Base-by-base conservation (phyloP, 306 rosid genomes). In the Sicyos edulis region DNA sequence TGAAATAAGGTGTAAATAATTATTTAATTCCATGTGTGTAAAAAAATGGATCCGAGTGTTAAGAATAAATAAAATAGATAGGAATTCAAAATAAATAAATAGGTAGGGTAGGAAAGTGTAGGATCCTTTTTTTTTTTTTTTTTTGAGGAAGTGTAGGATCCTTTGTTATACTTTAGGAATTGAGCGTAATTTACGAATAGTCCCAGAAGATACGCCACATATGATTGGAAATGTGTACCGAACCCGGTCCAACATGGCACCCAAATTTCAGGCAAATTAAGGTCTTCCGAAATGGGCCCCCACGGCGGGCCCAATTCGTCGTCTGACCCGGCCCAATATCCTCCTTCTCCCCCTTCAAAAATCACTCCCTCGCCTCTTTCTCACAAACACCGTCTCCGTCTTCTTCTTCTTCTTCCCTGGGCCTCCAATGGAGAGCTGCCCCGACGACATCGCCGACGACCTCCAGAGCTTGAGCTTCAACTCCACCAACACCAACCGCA, bases 401-500 rank as follows among this genome's bases (percentile, higher is more conserved):
- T n/a, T n/a, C n/a, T n/a, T 24, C 63, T 12, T 22, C 72, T 52
- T 21, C 32, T 54, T 26, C 57, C 29, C 76, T 73, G n/a, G n/a
- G 32, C 3, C 57, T 53, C 14, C 83, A 83, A 90, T 90, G 96
- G 96, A 90, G 78, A 80, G 91, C 1, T 89, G 84, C 83, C 78
- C 78, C 11, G 93, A 90, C 74, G 96, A 87, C 82, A 78, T 90
- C 10, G 74, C 88, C 80, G 93, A 90, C 85, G 91, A 90, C 81
- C 89, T 90, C 24, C 91, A 88, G 17, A 86, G 89, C 70, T 74
- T 90, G 0, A 90, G 96, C 76, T 90, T 88, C 87, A 82, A 92
- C 72, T 87, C 95, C 76, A 86, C 90, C 0, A 54, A 81, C 62
- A 79, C 82, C 37, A 90, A 87, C 60, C 91, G 89, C 0, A 87